These are phyloP conservation scores for Gossypium stocksii DNA, from an alignment of 345 rosid genomes.

Conservation along the genomic window DNA sequence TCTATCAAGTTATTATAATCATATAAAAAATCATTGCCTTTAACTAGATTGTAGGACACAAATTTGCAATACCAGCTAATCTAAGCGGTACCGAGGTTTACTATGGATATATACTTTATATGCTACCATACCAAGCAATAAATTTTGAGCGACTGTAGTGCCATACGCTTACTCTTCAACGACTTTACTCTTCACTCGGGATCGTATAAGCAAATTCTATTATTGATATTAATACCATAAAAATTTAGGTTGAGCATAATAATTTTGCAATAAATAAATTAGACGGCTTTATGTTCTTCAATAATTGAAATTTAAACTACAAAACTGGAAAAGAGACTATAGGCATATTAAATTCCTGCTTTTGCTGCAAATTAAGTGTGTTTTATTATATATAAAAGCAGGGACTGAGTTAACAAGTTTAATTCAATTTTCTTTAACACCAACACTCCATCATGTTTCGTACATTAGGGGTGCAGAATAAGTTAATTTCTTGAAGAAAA, in stretches of 20 bases:
- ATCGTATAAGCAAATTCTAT: neutral
- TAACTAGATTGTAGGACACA: no score
- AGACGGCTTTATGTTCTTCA: neutral
- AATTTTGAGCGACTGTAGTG: no score
- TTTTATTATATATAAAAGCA: neutral
- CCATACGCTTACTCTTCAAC: no score
- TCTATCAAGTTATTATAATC: no score
- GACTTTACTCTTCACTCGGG: neutral
- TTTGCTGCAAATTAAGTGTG: neutral
- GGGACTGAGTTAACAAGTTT: neutral
- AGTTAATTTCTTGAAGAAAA: slow-evolving; percentile 12
- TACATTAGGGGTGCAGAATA: neutral
- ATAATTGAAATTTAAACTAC: neutral
- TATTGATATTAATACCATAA: neutral
- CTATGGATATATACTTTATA: no score
- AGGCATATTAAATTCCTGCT: slow-evolving; percentile 6
- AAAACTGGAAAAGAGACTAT: neutral
- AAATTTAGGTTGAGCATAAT: neutral
- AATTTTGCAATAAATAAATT: neutral
- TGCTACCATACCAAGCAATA: no score
- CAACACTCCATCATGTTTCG: slow-evolving; percentile 10
- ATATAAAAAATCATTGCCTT: no score
- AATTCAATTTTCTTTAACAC: neutral
- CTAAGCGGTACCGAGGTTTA: no score
- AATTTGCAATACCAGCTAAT: no score